Percentiles rank a stretch among this genome's conserved stretches.
These are phyloP conservation scores for Daphne laureola DNA, from an alignment of 441 rosid genomes.

Conservation along the genomic window DNA sequence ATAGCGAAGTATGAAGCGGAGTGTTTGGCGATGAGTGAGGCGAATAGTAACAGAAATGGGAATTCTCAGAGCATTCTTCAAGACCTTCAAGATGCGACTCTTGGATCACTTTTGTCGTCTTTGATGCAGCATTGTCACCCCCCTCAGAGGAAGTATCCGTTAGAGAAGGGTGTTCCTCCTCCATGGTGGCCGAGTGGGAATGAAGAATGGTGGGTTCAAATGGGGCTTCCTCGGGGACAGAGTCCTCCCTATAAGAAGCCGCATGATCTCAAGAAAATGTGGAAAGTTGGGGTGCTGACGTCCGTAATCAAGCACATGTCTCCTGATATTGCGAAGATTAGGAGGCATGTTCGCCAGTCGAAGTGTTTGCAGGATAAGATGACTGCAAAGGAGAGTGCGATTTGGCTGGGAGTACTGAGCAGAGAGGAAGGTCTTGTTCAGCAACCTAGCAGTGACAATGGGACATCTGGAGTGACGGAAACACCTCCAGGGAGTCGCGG, in stretches of 20 bases:
- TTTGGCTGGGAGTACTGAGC: slow-evolving; percentile 90
- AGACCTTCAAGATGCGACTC: slow-evolving; percentile 93
- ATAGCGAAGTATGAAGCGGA: slow-evolving; percentile 81
- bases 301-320: slow-evolving; percentile 97
- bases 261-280: slow-evolving; percentile 95
- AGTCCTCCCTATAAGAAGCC: slow-evolving; percentile 90
- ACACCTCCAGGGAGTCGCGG: slow-evolving; percentile 33
- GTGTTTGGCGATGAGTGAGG: slow-evolving; percentile 52
- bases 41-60: slow-evolving; percentile 50
- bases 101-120: slow-evolving; percentile 87
- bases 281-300: slow-evolving; percentile 97
- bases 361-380: slow-evolving; percentile 99
- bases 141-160: slow-evolving; percentile 94
- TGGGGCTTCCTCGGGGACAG: slow-evolving; percentile 54
- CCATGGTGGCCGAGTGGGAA: slow-evolving; percentile 99
- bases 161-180: slow-evolving; percentile 82
- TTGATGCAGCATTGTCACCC: slow-evolving; percentile 99
- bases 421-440: slow-evolving; percentile 66
- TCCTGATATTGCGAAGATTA: slow-evolving; percentile 90
- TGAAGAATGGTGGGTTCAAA: slow-evolving; percentile 91
- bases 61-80: slow-evolving; percentile 61
- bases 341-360: slow-evolving; percentile 90
- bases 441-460: slow-evolving; percentile 86
- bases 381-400: slow-evolving; percentile 98
- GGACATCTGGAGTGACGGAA: slow-evolving; percentile 75